These are phyloP conservation scores for Lachancea waltii DNA, from an alignment of 805 yeast species.

Conservation along the genomic window DNA sequence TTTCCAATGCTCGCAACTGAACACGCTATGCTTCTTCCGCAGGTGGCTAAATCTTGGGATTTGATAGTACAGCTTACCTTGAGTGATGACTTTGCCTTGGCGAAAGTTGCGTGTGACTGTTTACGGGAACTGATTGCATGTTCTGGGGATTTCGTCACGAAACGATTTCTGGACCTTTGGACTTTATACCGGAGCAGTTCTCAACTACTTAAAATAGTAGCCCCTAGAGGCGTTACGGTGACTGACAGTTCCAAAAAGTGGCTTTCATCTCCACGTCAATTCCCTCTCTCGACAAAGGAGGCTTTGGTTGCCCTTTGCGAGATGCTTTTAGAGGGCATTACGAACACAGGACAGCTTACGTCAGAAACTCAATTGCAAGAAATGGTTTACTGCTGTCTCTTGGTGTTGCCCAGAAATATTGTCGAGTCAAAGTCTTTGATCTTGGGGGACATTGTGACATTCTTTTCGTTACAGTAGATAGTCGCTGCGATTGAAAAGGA, in stretches of 20 bases:
- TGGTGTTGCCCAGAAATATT: conserved; percentile 17
- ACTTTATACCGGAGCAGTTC: conserved; percentile 14
- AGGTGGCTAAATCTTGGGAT: conserved; percentile 30
- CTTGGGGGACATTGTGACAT: conserved; percentile 20
- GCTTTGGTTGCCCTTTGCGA: conserved; percentile 19
- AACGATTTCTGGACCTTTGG: conserved; percentile 29
- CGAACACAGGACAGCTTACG: conserved; percentile 17
- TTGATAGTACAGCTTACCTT: conserved; percentile 17
- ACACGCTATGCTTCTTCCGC: conserved; percentile 26
- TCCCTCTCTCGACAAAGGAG: conserved; percentile 20
- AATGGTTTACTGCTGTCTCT: conserved; percentile 22
- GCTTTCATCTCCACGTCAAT: conserved; percentile 8
- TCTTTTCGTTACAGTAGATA: neutral
- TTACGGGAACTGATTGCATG: conserved; percentile 16
- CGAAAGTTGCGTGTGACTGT: conserved; percentile 21
- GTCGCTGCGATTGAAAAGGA: no score
- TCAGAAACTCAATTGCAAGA: conserved; percentile 19
- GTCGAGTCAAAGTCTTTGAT: conserved; percentile 16
- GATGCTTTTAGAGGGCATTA: conserved; percentile 25
- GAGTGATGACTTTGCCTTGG: conserved; percentile 20
- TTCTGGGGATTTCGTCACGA: conserved; percentile 25
- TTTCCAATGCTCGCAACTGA: conserved; percentile 50
- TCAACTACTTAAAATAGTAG: conserved; percentile 10
- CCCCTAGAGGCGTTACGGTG: neutral
- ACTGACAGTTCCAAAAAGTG: neutral